phyloP scores from a whole-genome alignment of 2,329 filamentous ascomycete species.

The Nemania bipapillata region DNA sequence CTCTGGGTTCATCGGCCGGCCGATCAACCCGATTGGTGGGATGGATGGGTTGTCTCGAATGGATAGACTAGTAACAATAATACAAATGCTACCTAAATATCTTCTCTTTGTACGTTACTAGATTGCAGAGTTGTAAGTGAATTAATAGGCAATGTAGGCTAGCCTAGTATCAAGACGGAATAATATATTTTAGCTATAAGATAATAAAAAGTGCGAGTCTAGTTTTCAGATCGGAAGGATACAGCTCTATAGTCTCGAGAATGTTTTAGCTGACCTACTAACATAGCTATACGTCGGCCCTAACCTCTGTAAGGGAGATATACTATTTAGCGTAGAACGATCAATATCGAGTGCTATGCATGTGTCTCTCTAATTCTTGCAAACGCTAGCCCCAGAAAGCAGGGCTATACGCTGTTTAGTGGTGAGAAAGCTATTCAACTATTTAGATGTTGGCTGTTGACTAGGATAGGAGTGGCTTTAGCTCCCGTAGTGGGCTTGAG shows the following conservation, averaged over 20 bases:
- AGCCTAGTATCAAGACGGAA: too few relatives aligned
- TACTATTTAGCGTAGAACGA: neutral
- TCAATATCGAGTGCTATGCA: neutral
- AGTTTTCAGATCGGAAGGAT: too few relatives aligned
- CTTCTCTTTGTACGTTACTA: neutral
- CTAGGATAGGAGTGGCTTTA: neutral
- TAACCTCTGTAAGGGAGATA: neutral
- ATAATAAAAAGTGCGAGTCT: too few relatives aligned
- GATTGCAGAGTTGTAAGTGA: too few relatives aligned
- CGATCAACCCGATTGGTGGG: slow-evolving; percentile 9
- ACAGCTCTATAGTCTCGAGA: too few relatives aligned
- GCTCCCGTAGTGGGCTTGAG: slow-evolving; percentile 23
- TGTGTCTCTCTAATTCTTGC: neutral
- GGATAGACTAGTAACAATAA: slow-evolving; percentile 18
- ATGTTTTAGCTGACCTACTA: too few relatives aligned
- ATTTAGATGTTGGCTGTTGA: neutral
- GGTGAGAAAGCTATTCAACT: neutral
- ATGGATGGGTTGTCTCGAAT: slow-evolving; percentile 17
- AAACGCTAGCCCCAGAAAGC: neutral
- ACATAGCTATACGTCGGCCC: neutral
- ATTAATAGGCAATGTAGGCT: too few relatives aligned
- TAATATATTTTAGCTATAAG: too few relatives aligned
- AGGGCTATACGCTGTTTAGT: neutral
- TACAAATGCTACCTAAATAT: neutral
- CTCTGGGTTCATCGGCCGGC: slow-evolving; percentile 4